Evolutionary conservation across 2,329 filamentous ascomycete species (phyloP).

Genomic region (Clonostachys sp.): DNA sequence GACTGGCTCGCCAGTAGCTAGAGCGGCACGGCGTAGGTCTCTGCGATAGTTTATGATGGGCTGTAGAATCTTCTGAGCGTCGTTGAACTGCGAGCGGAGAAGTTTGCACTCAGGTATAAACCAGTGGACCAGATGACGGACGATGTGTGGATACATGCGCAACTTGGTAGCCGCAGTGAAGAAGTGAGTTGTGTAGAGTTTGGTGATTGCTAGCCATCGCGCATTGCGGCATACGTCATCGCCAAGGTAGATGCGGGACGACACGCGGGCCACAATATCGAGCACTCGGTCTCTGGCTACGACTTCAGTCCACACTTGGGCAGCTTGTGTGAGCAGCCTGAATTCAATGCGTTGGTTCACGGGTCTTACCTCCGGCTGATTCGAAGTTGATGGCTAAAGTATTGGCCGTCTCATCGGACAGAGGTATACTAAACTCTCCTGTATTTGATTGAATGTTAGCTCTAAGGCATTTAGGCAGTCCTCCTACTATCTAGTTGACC

Average conservation of each 20-base stretch:
- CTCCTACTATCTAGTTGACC: too few relatives aligned
- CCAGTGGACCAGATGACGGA: conserved; percentile 41
- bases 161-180: conserved; percentile 20
- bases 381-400: neutral
- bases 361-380: neutral
- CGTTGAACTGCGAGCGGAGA: conserved; percentile 7
- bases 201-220: conserved; percentile 36
- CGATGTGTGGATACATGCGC: conserved; percentile 31
- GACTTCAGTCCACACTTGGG: conserved; percentile 4
- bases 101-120: conserved; percentile 29
- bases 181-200: conserved; percentile 36
- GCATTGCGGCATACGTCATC: conserved; percentile 30
- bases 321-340: neutral
- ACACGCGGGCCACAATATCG: conserved; percentile 9
- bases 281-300: conserved; percentile 4
- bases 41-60: conserved; percentile 41
- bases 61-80: conserved; percentile 2
- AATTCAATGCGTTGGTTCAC: neutral
- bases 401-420: neutral
- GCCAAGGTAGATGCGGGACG: conserved; percentile 32
- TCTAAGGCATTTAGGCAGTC: neutral
- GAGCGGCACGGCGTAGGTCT: conserved; percentile 21
- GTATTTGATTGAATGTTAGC: neutral
- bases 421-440: neutral
- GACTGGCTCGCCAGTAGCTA: conserved; percentile 23